Evolutionary conservation across 2,329 filamentous ascomycete species (phyloP), one percentile per base, ranked within the genome.

Genomic region (Fusarium liriodendri): DNA sequence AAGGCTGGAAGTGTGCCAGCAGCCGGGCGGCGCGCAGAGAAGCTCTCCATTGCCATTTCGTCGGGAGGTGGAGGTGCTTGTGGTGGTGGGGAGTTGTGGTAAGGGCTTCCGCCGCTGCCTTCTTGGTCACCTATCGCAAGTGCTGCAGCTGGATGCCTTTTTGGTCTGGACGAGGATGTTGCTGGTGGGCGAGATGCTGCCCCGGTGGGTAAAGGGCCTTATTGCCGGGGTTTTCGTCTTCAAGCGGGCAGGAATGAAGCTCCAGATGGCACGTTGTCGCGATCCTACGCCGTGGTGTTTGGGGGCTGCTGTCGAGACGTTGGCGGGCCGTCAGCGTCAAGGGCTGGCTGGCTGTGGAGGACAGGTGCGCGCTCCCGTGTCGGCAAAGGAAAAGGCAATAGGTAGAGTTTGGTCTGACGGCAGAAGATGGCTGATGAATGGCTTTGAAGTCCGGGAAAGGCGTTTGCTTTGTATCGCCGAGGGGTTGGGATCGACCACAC

Each of bases 1-100:
- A 83, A 83, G 42, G 81, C 70, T n/a, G 81, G 82, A 63, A 83
- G 67, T 18, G 77, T 63, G 71, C 79, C 78, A 22, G 82, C 79
- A 27, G 82, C 81, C 54, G 80, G 76, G 42, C 82, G 82, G 67
- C 82, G 79, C 38, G 80, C 78, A 11, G 82, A 74, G 69, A 83
- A 83, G 67, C 80, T 81, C 59, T 76, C 69, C 33, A 74, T 47
- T 37, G 81, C 81, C 80, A 82, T 82, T 29, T 29, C 27, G 57
- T 66, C 63, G 68, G 70, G 64, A 27, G 38, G 29, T 57, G 38
- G 40, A 16, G 33, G 54, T 33, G 20, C 42, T 27, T 22, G 29
- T 27, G 50, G 18, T 60, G 25, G 16, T 20, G 37, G 58, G n/a
- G 62, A 35, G 29, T 29, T 40, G 50, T 32, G n/a, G 29, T 58